Evolutionary conservation across 805 yeast species (phyloP).

Genomic region (Wickerhamiella spandovensis): DNA sequence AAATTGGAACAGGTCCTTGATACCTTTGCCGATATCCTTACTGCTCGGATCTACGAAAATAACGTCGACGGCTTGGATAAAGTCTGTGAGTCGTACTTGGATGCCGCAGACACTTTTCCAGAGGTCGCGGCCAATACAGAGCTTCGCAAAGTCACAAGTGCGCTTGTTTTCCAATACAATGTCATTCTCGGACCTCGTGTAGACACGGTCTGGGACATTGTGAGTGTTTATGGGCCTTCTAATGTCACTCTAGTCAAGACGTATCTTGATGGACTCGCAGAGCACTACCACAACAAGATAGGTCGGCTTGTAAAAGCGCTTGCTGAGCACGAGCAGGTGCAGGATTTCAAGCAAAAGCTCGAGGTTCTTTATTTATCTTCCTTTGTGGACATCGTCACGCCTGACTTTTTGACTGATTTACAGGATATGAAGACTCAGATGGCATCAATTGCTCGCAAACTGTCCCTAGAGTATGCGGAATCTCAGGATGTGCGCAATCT

Average conservation of each 20-base stretch:
- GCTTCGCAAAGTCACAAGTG: conserved; percentile 10
- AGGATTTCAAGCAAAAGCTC: conserved; percentile 27
- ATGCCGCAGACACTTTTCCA: neutral
- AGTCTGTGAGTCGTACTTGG: neutral
- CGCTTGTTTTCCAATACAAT: conserved; percentile 1
- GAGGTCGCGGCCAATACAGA: neutral
- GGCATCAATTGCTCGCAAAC: neutral
- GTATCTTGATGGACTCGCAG: conserved; percentile 8
- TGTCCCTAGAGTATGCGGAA: neutral
- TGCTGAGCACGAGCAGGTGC: conserved; percentile 14
- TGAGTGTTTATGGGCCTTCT: conserved; percentile 14
- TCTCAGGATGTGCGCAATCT: conserved; percentile 1
- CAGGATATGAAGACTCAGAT: neutral
- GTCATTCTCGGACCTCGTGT: conserved; percentile 7
- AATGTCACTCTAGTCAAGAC: conserved; percentile 8
- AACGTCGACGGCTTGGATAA: neutral
- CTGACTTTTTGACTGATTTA: neutral
- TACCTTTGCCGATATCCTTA: conserved; percentile 1
- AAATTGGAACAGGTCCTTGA: conserved; percentile 2
- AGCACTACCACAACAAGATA: neutral
- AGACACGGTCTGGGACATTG: conserved; percentile 20
- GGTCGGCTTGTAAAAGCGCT: neutral
- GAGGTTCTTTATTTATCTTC: conserved; percentile 23
- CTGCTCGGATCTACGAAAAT: neutral
- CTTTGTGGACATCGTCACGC: conserved; percentile 3